Evolutionary conservation across 768 basidiomycete species (phyloP), one percentile per base, ranked within the genome.

Genomic region (Obba rivulosa): DNA sequence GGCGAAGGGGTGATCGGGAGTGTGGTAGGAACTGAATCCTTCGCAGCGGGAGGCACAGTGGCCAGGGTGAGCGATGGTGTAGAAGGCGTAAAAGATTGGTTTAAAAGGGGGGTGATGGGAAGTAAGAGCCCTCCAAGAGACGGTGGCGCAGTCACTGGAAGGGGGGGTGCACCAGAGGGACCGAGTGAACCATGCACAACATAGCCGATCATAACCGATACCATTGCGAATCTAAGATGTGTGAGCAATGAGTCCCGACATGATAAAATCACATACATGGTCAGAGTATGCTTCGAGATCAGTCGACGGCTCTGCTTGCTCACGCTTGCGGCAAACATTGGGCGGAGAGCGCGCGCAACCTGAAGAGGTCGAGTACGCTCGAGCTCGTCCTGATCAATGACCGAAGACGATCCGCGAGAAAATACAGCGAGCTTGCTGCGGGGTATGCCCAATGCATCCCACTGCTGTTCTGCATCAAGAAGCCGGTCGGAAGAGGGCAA

Each of bases 121-220:
- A 53, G 48, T 24, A 43, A 20, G 7, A 48, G 21, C 4, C 35
- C 41, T 49, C 49, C 48, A 10, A 48, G 46, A 17, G 28, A 11
- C n/a, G 35, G 18, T 11, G 41, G 18, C 39, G 34, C 21, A 16
- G 42, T 42, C 40, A 21, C 31, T 10, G 41, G 34, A 17, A 48
- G 18, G 9, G 54, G 50, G 11, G 50, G 50, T 10, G 50, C 31
- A 16, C 50, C 37, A 3, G 68, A 55, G 17, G 43, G 22, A 8
- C 69, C 71, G 62, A 79, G 72, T 5, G 70, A 59, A 8, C 75
- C 72, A 52, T 79, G 80, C 60, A 78, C 71, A 10, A 57, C 38
- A 57, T 63, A 81, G 64, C 83, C 71, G 23, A 86, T 68, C n/a
- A 87, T 71, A 34, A 88, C 69, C 34, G 84, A 84, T 54, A 88